Percentiles rank a stretch among this genome's conserved stretches.
Evolutionary conservation across 306 rosid species (phyloP).

Genomic region (Cicer arietinum): DNA sequence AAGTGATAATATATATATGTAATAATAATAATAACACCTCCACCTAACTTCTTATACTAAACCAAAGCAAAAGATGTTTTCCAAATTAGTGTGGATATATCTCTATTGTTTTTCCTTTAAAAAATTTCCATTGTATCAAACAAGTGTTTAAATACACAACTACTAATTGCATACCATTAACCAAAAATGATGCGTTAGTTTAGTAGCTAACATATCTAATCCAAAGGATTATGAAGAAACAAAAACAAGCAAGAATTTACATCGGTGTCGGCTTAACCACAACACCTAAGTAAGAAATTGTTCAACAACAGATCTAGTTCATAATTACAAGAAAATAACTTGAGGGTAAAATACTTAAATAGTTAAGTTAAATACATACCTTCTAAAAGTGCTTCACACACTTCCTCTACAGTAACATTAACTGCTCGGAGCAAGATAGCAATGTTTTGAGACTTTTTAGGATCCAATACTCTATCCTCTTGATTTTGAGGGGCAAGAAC

Average conservation of each 20-base stretch:
- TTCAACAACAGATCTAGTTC: conserved; percentile 13
- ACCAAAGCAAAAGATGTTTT: conserved; percentile 34
- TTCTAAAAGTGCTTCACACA: conserved; percentile 88
- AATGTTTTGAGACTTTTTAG: conserved; percentile 93
- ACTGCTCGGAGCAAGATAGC: conserved; percentile 87
- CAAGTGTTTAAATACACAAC: conserved; percentile 20
- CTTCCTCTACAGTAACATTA: conserved; percentile 92
- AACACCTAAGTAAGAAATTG: conserved; percentile 2
- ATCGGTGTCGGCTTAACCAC: conserved; percentile 21
- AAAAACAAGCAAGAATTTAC: background rate
- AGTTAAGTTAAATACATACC: conserved; percentile 49
- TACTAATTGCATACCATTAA: conserved; percentile 13
- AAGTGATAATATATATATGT: background rate
- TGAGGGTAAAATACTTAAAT: background rate
- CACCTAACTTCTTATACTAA: conserved; percentile 23
- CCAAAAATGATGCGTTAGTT: conserved; percentile 1
- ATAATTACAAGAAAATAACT: conserved; percentile 6
- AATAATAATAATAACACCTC: conserved; percentile 6
- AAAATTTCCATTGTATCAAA: background rate
- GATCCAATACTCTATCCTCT: conserved; percentile 87
- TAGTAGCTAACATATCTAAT: conserved; percentile 29
- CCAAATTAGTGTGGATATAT: conserved; percentile 16
- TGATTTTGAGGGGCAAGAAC: conserved; percentile 50
- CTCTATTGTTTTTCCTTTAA: background rate
- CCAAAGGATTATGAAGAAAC: conserved; percentile 21